Evolutionary conservation across 2,329 filamentous ascomycete genomes (phyloP), one percentile per base, ranked within the genome.

Genomic region (Aspergillus thermomutatus): DNA sequence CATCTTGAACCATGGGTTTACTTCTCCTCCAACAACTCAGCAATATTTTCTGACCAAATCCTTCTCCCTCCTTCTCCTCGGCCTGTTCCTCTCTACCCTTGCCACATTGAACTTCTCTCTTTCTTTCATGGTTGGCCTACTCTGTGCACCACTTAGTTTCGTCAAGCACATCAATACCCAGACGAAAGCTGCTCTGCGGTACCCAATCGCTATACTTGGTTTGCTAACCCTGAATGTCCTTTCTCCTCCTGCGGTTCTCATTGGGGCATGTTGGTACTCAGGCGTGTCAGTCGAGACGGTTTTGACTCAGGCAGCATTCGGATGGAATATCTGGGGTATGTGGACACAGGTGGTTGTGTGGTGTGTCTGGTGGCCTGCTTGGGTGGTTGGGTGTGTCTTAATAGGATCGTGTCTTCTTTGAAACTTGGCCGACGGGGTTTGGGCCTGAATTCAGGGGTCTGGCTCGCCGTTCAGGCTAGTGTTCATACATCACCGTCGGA

Each of bases 81-180:
- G 94, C 66, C 90, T 97, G 79, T 92, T 91, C 66, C 86, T 99
- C 62, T 92, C 92, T 11, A 89, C 92, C 0, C 87, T 99, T 11
- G 93, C 94, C 2, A 99, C 93, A 0, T 84, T 99, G 52, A 99
- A 99, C 76, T 99, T 99, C 80, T 92, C 89, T 3, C 86, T 97
- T 14, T 87, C 91, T 49, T 88, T 97, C 70, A 80, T 96, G 40
- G 80, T 97, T 51, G 94, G 94, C 40, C 78, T 97, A 2, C 78
- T 93, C 48, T 86, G 90, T 46, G 79, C 84, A 3, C 93, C 93
- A 0, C 79, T 97, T 14, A 87, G 86, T n/a, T 97, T 96, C 70
- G 79, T 75, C 54, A 64, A 60, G 63, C 77, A n/a, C 34, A 67
- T 72, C 26, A 60, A 34, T 10, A 53, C 60, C 34, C 60, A 60